phyloP scores from a whole-genome alignment of 208 protist genomes.

The Trypanosoma melophagium region DNA sequence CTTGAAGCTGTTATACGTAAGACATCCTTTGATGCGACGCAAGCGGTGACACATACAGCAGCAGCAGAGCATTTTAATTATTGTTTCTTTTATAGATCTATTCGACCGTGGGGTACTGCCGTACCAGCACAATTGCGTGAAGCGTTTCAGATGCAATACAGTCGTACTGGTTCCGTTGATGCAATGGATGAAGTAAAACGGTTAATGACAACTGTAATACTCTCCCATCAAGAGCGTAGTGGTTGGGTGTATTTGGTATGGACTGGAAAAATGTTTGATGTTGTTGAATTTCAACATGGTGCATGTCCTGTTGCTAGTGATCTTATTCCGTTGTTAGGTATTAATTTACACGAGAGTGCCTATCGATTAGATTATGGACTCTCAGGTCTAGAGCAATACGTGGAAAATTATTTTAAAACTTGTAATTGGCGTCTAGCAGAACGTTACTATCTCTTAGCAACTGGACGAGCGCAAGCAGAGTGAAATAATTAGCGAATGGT shows the following conservation, averaged over 20 bases:
- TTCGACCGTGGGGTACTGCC: conserved; percentile 78
- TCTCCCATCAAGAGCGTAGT: conserved; percentile 57
- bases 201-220: conserved; percentile 44
- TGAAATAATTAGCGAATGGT: neutral
- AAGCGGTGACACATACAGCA: conserved; percentile 61
- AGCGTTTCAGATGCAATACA: conserved; percentile 75
- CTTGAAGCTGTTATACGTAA: conserved; percentile 78
- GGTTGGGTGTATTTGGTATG: conserved; percentile 89
- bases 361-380: conserved; percentile 62
- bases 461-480: conserved; percentile 18
- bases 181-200: conserved; percentile 65
- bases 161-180: conserved; percentile 54
- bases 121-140: conserved; percentile 66
- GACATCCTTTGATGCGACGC: conserved; percentile 79
- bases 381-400: conserved; percentile 58
- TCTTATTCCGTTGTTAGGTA: conserved; percentile 68
- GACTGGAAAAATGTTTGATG: conserved; percentile 79
- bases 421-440: conserved; percentile 82
- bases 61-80: conserved; percentile 90
- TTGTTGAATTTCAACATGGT: conserved; percentile 76
- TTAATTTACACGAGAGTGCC: conserved; percentile 76
- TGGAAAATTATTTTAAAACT: conserved; percentile 85
- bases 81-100: conserved; percentile 88
- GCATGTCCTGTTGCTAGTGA: conserved; percentile 73
- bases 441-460: conserved; percentile 54